These are phyloP conservation scores for Trametopsis cervina DNA, from an alignment of 768 basidiomycete species.

Conservation along the genomic window DNA sequence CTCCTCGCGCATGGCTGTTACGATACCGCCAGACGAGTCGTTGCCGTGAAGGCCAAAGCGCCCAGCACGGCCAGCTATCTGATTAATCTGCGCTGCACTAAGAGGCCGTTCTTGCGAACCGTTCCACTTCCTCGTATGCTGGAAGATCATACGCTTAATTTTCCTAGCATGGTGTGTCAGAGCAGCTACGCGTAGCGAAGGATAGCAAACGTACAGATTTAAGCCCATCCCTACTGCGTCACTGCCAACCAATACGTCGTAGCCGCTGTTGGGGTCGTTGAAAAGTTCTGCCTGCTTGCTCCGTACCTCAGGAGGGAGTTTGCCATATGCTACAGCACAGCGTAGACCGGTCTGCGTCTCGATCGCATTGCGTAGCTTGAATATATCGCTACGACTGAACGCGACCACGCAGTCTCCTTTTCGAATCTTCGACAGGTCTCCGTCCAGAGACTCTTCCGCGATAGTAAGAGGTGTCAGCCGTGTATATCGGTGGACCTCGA, in stretches of 20 bases:
- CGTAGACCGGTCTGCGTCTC: constrained; percentile 66
- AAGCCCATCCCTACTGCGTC: constrained; percentile 98
- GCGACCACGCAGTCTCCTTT: constrained; percentile 90
- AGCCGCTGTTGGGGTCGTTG: constrained; percentile 77
- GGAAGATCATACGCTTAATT: constrained; percentile 84
- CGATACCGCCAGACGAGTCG: constrained; percentile 49
- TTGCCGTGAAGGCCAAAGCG: constrained; percentile 65
- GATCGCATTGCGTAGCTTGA: constrained; percentile 62
- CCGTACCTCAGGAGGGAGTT: constrained; percentile 84
- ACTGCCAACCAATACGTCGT: constrained; percentile 87
- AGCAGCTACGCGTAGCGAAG: neutral
- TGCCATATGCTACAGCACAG: constrained; percentile 92
- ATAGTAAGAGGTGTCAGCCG: constrained; percentile 82
- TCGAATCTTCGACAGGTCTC: constrained; percentile 51
- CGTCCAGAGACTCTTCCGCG: constrained; percentile 54
- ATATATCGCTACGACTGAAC: constrained; percentile 73
- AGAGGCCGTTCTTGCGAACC: constrained; percentile 39
- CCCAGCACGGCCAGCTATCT: constrained; percentile 92
- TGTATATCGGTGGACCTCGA: constrained; percentile 76
- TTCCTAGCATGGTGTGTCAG: constrained; percentile 43
- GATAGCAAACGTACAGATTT: constrained; percentile 63
- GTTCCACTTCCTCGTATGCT: constrained; percentile 59
- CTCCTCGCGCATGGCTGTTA: constrained; percentile 58
- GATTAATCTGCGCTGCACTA: constrained; percentile 76
- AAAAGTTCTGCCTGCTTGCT: constrained; percentile 90